Evolutionary conservation across 2,329 filamentous ascomycete species (phyloP), one percentile per base, ranked within the genome.

Genomic region (Epichloe uncinata): DNA sequence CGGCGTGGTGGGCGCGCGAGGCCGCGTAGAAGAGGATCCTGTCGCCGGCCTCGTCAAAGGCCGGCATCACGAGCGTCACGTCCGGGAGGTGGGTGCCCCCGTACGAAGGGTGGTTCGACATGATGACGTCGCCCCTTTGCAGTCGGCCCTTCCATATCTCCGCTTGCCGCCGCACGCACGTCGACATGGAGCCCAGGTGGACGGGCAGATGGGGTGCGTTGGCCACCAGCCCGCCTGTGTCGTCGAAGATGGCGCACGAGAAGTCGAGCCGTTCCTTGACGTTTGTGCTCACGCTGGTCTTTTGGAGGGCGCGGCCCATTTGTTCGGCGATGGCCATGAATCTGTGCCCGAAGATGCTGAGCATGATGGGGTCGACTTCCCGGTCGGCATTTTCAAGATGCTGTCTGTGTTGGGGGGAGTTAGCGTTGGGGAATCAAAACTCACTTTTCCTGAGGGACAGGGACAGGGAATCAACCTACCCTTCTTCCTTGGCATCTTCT

Each of bases 241-340:
- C 77, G 52, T 88, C 86, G 58, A 91, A 91, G 0, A 91, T 72
- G 11, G 86, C 87, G 57, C 86, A 91, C 3, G 84, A 89, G 61
- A 89, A 91, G 61, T 91, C 86, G 4, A 91, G 73, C 11, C 87
- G 76, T 59, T 91, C 87, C 57, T 93, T 85, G 61, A 91, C 84
- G 56, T 91, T 91, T 1, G 84, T 88, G 56, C 80, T 85, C 44
- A 90, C 84, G 57, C 82, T 85, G 0, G 85, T 89, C 68, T 90
- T 90, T 60, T 91, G 85, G 26, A 91, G 65, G 11, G 84, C 82
- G 44, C 84, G 74, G 1, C 86, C 85, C 86, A 90, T 90, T 59
- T 90, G 85, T 62, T 91, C 86, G 1, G 86, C 86, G 57, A 90
- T 88, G 2, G 84, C 82, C 86, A 91, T 90, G 68, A 91, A 91